phyloP scores from a whole-genome alignment of 1,139 yeast species.

The Taphrina deformans region DNA sequence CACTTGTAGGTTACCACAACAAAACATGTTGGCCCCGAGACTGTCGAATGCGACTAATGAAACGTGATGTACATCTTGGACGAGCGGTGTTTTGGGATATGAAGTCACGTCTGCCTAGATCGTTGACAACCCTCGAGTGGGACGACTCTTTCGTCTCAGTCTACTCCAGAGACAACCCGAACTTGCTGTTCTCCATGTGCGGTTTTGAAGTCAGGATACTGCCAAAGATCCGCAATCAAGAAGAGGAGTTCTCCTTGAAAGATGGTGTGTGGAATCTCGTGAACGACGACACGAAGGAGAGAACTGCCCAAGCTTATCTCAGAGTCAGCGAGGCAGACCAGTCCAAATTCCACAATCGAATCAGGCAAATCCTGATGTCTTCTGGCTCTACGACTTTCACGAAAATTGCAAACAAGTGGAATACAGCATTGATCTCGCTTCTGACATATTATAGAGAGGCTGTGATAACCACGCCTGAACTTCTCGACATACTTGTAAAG shows the following conservation, averaged over 20 bases:
- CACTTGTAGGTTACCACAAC: slow-evolving; percentile 82
- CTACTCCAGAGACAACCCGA: slow-evolving; percentile 86
- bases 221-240: slow-evolving; percentile 65
- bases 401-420: slow-evolving; percentile 94
- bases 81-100: slow-evolving; percentile 93
- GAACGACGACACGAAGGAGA: slow-evolving; percentile 69
- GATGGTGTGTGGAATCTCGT: slow-evolving; percentile 94
- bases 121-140: slow-evolving; percentile 76
- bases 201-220: slow-evolving; percentile 91
- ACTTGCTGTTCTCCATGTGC: slow-evolving; percentile 82
- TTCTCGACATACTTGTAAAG: slow-evolving; percentile 79
- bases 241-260: slow-evolving; percentile 47
- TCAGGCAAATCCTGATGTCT: slow-evolving; percentile 88
- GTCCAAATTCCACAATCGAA: slow-evolving; percentile 75
- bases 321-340: slow-evolving; percentile 82
- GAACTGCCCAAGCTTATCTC: slow-evolving; percentile 85
- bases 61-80: slow-evolving; percentile 90
- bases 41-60: slow-evolving; percentile 81
- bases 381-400: slow-evolving; percentile 96
- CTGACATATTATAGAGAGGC: slow-evolving; percentile 94
- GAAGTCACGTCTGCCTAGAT: slow-evolving; percentile 71
- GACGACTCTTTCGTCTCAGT: slow-evolving; percentile 80
- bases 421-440: slow-evolving; percentile 80
- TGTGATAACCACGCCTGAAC: slow-evolving; percentile 73
- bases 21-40: slow-evolving; percentile 96